Evolutionary conservation across 2,329 filamentous ascomycete genomes (phyloP).

Genomic region (Monosporascus sp.): DNA sequence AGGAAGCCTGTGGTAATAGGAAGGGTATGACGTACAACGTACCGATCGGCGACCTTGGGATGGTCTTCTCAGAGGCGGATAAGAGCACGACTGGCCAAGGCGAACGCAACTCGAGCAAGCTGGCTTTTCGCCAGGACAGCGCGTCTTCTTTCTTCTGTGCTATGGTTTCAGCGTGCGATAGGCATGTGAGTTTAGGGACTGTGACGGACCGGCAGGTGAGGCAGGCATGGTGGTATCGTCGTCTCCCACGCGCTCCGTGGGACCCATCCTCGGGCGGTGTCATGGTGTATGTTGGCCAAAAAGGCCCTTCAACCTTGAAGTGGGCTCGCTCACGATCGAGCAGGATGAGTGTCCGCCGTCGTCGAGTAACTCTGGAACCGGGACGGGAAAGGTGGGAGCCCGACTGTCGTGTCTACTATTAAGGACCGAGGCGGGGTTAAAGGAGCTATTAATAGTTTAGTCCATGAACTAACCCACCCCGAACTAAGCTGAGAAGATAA

Average conservation of each 20-base stretch:
- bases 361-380: background rate
- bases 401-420: background rate
- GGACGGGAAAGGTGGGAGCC: background rate
- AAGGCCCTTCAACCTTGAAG: background rate
- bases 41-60: constrained; percentile 40
- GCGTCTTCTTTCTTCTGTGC: constrained; percentile 43
- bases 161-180: constrained; percentile 6
- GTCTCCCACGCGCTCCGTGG: constrained; percentile 27
- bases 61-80: constrained; percentile 32
- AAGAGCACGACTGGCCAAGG: constrained; percentile 43
- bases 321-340: background rate
- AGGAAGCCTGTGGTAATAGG: background rate
- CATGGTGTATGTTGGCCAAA: constrained; percentile 18
- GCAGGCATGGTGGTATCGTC: constrained; percentile 38
- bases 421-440: too few relatives aligned
- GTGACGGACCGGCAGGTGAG: constrained; percentile 42
- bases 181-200: background rate
- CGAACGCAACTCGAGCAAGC: constrained; percentile 46
- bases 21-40: constrained; percentile 15
- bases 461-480: too few relatives aligned
- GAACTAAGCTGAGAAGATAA: too few relatives aligned
- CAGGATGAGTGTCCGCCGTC: background rate
- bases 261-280: constrained; percentile 27
- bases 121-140: constrained; percentile 48
- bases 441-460: too few relatives aligned